Base-by-base conservation (phyloP, 768 basidiomycete genomes). In the Boletus speciosus region DNA sequence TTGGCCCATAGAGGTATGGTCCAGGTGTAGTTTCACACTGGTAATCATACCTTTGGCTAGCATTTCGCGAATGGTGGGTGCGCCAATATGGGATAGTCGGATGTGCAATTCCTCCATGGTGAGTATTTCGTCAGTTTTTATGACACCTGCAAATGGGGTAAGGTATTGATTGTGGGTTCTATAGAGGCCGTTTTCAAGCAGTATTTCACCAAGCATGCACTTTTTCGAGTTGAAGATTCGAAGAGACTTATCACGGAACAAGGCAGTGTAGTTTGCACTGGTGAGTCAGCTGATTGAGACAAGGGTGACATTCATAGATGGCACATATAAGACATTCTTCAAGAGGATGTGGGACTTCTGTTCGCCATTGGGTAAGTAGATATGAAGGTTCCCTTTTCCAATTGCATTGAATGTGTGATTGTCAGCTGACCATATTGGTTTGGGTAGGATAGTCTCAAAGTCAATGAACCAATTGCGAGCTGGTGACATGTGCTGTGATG, bases 281-380 rank as follows among this genome's bases (percentile, higher is more conserved):
- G 47, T 23, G 2, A 59, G 51, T 11, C 15, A 9, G 14, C 55
- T 52, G 3, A 59, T 56, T 0, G 50, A 59, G 2, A 56, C 16
- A 0, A 59, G 39, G 4, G 51, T 59, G 0, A 46, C 39, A 3
- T 38, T 47, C 51, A 59, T 59, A 1, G 38, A 32, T 10, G 47
- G 58, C 0, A 32, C 25, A 12, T 52, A 59, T 2, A 52, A 37
- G 2, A 56, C 15, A 6, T 52, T 23, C n/a, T 19, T 45, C n/a
- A 27, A 27, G 27, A 27, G 27, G 27, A 27, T 27, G 27, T 5
- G 5, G 27, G 27, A 27, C 27, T 38, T 19, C 14, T 4, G 7
- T 6, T 48, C 36, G 10, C 49, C 31, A 12, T 58, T 58, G 0
- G 54, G 54, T 7, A 58, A 1, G 4, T 52, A 5, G 1, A 52